phyloP scores from a whole-genome alignment of 1,284 basidiomycete genomes.

The Anthracocystis panici-leucophaei region DNA sequence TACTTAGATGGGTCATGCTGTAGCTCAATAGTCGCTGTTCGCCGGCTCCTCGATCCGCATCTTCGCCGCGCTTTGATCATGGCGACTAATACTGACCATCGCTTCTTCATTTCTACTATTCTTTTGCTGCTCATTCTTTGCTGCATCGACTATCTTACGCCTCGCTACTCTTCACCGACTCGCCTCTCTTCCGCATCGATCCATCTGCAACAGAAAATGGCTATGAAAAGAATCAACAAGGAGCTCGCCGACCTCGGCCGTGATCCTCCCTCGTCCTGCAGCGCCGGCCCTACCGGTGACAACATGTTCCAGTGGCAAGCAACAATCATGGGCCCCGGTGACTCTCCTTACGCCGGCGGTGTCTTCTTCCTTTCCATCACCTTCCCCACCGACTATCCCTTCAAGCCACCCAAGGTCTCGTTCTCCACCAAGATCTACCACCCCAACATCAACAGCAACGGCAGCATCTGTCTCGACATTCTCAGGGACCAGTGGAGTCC shows the following conservation, averaged over 20 bases:
- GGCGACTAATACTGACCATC: not conserved
- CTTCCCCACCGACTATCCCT: constrained; percentile 74
- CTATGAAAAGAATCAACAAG: constrained; percentile 70
- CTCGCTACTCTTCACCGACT: not conserved
- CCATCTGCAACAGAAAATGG: constrained; percentile 53
- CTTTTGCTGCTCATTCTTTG: not conserved
- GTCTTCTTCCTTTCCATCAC: constrained; percentile 74
- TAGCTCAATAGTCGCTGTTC: not conserved
- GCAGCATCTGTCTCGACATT: constrained; percentile 98
- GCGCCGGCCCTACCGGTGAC: constrained; percentile 68
- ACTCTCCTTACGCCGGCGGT: constrained; percentile 67
- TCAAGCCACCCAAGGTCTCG: constrained; percentile 92
- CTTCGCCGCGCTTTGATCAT: not conserved
- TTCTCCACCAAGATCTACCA: constrained; percentile 96
- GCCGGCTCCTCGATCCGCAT: not conserved
- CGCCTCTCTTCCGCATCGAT: not conserved
- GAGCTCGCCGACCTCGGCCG: constrained; percentile 69
- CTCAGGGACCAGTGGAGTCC: constrained; percentile 84
- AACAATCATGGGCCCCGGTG: constrained; percentile 69
- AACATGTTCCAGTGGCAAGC: constrained; percentile 71
- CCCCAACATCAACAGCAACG: constrained; percentile 97
- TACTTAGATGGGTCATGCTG: not conserved
- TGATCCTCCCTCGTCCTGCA: constrained; percentile 69
- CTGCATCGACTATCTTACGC: not conserved
- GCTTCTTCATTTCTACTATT: not conserved